phyloP scores from a whole-genome alignment of 2,329 filamentous ascomycete species.

The Penicillium freii region DNA sequence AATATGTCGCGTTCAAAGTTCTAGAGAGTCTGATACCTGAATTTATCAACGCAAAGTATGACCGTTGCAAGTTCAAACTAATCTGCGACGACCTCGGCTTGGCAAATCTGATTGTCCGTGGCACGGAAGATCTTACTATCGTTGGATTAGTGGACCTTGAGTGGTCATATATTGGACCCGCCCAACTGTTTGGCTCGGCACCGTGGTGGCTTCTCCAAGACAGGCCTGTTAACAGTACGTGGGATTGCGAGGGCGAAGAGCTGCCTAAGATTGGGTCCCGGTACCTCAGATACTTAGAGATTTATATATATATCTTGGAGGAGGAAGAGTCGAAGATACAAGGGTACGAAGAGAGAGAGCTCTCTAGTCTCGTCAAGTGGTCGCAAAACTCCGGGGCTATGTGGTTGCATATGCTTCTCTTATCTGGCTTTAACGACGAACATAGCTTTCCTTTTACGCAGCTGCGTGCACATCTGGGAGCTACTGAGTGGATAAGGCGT shows the following conservation, averaged over 20 bases:
- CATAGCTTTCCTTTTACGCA: conserved; percentile 33
- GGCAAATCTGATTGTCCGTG: conserved; percentile 40
- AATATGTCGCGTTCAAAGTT: conserved; percentile 32
- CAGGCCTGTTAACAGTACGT: conserved; percentile 25
- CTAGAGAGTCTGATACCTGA: conserved; percentile 28
- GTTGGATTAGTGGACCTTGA: conserved; percentile 39
- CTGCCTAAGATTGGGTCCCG: not conserved
- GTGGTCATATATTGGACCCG: conserved; percentile 40
- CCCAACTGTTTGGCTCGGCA: conserved; percentile 37
- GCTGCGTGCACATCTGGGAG: conserved; percentile 22
- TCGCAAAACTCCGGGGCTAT: conserved; percentile 36
- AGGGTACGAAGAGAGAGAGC: conserved; percentile 24
- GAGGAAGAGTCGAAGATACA: conserved; percentile 33
- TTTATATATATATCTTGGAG: conserved; percentile 29
- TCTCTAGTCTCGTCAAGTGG: conserved; percentile 36
- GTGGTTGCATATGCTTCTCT: conserved; percentile 39
- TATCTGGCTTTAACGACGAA: conserved; percentile 33
- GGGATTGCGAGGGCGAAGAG: not conserved
- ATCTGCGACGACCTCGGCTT: conserved; percentile 41
- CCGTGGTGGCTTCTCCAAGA: conserved; percentile 41
- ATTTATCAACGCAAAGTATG: conserved; percentile 25
- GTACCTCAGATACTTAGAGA: conserved; percentile 26
- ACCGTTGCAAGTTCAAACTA: conserved; percentile 36
- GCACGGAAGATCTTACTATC: conserved; percentile 35
- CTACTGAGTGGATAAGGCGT: conserved; percentile 21